Evolutionary conservation across 2,329 filamentous ascomycete species (phyloP), one percentile per base, ranked within the genome.

Genomic region (Fusarium pseudoanthophilum): DNA sequence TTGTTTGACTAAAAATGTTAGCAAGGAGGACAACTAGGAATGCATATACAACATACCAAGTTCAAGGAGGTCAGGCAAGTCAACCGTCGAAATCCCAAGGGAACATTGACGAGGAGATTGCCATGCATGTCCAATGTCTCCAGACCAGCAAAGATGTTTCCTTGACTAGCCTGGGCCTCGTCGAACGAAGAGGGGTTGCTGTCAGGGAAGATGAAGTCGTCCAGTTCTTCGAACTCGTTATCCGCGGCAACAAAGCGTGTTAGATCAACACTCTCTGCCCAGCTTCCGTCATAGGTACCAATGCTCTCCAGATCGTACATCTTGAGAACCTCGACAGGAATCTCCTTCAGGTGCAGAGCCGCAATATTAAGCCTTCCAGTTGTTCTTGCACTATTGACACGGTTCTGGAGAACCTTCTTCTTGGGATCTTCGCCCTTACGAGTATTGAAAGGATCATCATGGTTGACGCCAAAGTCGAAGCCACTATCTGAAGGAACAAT

Each of bases 211-310:
- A 95, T 85, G 4, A 86, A 84, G 24, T 96, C 93, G 5, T 90
- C 88, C 39, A 98, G 86, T 37, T 86, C 85, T 77, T 93, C 90
- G 53, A 99, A 82, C 78, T 97, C 93, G 78, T 99, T 98, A 78
- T 97, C 95, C 14, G 95, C 95, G 11, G 93, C 95, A 72, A 96
- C 90, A 56, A 98, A 91, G 69, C 92, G 91, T 2, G 92, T 92
- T 51, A 98, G 84, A 79, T 98, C 95, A 16, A 98, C 94, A 67
- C 93, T 92, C 81, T 98, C 95, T 4, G 95, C 95, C 96, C 96
- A 98, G 39, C 92, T 90, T 16, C 91, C 88, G 40, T 88, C 90
- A 28, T 88, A 84, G 18, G 85, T 86, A 42, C 92, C 89, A 62
- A 91, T 87, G 4, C 89, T 87, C 60, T 95, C 91, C 24, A 93